Conservation (phyloP, 169 alveolate genomes). For the Plasmodium inui region DNA sequence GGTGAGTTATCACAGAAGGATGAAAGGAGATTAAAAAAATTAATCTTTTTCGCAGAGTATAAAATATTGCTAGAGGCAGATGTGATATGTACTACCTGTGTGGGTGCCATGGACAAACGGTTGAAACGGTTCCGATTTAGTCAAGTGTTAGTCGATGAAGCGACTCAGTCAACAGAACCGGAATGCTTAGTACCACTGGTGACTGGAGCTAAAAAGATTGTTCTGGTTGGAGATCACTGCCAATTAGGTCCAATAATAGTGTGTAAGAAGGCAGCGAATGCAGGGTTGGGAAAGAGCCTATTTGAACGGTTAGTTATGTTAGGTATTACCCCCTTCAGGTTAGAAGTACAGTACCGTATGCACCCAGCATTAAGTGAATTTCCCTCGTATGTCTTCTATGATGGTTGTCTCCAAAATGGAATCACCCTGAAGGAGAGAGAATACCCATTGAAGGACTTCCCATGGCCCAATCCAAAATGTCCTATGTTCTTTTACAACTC, state of each 20-base stretch:
- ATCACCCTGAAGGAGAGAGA: conserved; percentile 92
- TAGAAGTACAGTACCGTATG: conserved; percentile 96
- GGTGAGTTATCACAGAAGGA: conserved; percentile 89
- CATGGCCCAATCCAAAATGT: conserved; percentile 90
- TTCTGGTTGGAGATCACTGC: conserved; percentile 96
- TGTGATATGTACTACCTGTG: conserved; percentile 90
- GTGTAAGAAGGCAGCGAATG: conserved; percentile 92
- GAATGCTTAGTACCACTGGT: conserved; percentile 94
- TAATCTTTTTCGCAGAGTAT: conserved; percentile 90
- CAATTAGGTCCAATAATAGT: conserved; percentile 96
- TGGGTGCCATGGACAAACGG: conserved; percentile 95
- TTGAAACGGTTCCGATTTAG: conserved; percentile 90
- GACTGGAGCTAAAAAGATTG: conserved; percentile 92
- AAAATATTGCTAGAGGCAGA: conserved; percentile 84
- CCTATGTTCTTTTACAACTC: conserved; percentile 89
- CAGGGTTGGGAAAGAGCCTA: conserved; percentile 90
- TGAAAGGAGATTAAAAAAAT: conserved; percentile 87
- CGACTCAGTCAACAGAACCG: conserved; percentile 95
- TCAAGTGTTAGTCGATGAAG: conserved; percentile 96
- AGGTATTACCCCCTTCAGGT: conserved; percentile 84
- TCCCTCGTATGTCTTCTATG: conserved; percentile 95
- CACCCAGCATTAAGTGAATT: conserved; percentile 95
- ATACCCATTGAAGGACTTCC: conserved; percentile 79
- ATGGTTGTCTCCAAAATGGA: conserved; percentile 94
- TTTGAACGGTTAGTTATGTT: conserved; percentile 88